Conservation (phyloP, 2,329 filamentous ascomycete genomes). For the Harringtonia lauricola region DNA sequence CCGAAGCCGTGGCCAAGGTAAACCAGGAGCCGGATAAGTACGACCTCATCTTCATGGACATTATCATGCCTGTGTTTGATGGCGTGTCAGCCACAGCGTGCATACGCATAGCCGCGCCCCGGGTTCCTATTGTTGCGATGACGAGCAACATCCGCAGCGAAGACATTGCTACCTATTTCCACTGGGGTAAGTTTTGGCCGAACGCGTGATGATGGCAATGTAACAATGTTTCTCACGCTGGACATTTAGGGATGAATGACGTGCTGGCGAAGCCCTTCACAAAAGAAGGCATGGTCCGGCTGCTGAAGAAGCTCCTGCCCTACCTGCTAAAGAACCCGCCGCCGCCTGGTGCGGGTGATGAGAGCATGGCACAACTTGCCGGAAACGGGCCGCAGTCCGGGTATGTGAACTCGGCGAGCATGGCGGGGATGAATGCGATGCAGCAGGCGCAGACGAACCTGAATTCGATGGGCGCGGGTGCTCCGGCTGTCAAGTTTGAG, state of each 20-base stretch:
- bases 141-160: conserved; percentile 96
- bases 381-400: conserved; percentile 3
- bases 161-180: conserved; percentile 94
- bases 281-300: conserved; percentile 69
- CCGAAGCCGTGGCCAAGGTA: conserved; percentile 85
- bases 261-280: conserved; percentile 97
- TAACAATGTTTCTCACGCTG: conserved; percentile 10
- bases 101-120: conserved; percentile 75
- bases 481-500: conserved; percentile 35
- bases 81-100: conserved; percentile 90
- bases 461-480: conserved; percentile 16
- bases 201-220: background rate
- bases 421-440: conserved; percentile 18
- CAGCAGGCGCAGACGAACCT: conserved; percentile 3
- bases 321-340: conserved; percentile 64
- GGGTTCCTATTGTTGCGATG: conserved; percentile 91
- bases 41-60: conserved; percentile 75
- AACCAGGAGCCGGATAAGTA: conserved; percentile 39
- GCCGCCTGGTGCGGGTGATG: conserved; percentile 22
- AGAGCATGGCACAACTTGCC: conserved; percentile 22
- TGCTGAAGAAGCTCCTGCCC: conserved; percentile 81
- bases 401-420: conserved; percentile 19
- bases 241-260: conserved; percentile 76
- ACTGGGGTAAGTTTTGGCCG: conserved; percentile 60
- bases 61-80: conserved; percentile 95